phyloP scores from a whole-genome alignment of 768 basidiomycete genomes.

The Dioszegia hungarica region DNA sequence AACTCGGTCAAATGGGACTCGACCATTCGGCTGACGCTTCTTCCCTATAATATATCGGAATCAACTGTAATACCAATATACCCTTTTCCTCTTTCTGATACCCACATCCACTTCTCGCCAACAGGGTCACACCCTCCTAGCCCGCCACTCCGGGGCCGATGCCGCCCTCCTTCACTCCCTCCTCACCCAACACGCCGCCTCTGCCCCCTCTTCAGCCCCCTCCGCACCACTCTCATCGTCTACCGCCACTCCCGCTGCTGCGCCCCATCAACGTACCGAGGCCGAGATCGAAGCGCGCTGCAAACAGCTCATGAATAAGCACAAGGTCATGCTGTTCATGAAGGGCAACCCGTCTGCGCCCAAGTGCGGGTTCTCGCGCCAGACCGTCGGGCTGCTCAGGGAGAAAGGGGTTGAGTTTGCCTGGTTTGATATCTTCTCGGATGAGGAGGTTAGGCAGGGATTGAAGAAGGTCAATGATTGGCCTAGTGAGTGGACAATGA shows the following conservation, averaged over 20 bases:
- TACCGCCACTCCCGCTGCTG: conserved; percentile 25
- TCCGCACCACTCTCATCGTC: conserved; percentile 41
- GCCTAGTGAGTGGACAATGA: conserved; percentile 57
- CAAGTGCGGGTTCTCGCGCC: conserved; percentile 77
- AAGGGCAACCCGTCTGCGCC: conserved; percentile 75
- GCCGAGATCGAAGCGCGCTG: conserved; percentile 68
- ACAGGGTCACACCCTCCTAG: conserved; percentile 84
- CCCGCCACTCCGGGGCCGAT: conserved; percentile 73
- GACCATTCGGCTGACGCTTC: background rate
- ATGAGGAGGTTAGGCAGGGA: conserved; percentile 73
- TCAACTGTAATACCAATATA: background rate
- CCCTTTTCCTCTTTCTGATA: background rate
- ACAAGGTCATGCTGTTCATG: conserved; percentile 80
- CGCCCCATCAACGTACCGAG: conserved; percentile 52
- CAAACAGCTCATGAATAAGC: conserved; percentile 68
- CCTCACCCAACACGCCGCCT: conserved; percentile 59
- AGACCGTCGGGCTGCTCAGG: conserved; percentile 64
- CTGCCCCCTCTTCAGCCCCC: conserved; percentile 41
- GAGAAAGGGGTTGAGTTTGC: conserved; percentile 64
- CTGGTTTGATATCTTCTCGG: conserved; percentile 75
- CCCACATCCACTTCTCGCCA: too few relatives aligned
- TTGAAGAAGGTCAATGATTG: conserved; percentile 76
- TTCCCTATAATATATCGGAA: background rate
- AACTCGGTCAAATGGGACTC: background rate
- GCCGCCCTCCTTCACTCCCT: conserved; percentile 60